Percentiles rank a stretch among this genome's conserved stretches.
Conservation (phyloP, 2,329 filamentous ascomycete genomes). For the Pyricularia sp. region DNA sequence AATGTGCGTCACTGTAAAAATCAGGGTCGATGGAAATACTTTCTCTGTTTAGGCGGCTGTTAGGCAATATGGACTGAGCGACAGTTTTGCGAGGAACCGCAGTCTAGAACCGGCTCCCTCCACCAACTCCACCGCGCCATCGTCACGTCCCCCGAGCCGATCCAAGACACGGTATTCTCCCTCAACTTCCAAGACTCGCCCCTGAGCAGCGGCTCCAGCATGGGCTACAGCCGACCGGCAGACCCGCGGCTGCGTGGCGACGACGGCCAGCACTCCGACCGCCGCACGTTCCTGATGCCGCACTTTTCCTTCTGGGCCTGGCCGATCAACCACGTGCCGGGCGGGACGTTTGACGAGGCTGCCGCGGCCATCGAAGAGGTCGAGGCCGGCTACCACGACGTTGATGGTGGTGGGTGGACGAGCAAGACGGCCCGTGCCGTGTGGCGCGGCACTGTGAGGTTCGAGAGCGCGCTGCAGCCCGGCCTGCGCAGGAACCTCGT, state of each 20-base stretch:
- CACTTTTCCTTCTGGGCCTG: constrained; percentile 49
- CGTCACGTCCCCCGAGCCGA: constrained; percentile 33
- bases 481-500: constrained; percentile 1
- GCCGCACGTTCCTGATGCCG: constrained; percentile 39
- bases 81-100: neutral
- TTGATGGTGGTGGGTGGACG: constrained; percentile 9
- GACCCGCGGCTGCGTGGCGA: constrained; percentile 20
- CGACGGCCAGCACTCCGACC: too few relatives aligned
- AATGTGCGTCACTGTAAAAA: constrained; percentile 19
- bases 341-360: constrained; percentile 29
- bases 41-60: neutral
- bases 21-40: neutral
- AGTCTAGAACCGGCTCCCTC: constrained; percentile 41
- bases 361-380: constrained; percentile 24
- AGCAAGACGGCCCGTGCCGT: constrained; percentile 32
- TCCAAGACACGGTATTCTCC: constrained; percentile 42
- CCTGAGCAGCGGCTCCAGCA: constrained; percentile 22
- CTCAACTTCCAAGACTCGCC: constrained; percentile 43
- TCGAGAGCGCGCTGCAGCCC: constrained; percentile 31
- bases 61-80: neutral
- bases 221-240: constrained; percentile 37
- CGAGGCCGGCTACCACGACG: constrained; percentile 17
- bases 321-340: constrained; percentile 35
- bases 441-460: constrained; percentile 43
- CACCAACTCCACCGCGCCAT: constrained; percentile 44